Percentiles rank a stretch among this genome's conserved stretches.
Evolutionary conservation across 495 filamentous ascomycete genomes (phyloP).

Genomic region (Mycothermus thermophilus): DNA sequence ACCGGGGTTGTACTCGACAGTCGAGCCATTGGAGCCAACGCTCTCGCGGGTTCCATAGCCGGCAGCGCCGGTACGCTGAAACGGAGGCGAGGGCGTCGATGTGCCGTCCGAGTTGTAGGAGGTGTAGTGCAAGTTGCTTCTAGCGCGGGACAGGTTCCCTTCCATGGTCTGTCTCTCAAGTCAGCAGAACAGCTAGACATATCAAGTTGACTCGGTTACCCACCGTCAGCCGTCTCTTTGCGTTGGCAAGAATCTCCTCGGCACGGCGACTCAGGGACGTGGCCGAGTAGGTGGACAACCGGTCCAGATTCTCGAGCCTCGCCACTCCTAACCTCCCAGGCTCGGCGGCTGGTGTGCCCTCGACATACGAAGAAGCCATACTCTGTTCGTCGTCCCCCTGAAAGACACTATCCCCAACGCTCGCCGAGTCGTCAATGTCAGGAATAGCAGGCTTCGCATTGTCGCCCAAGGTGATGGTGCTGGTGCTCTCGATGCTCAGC

Average conservation of each 20-base stretch:
- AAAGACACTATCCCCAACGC: conserved; percentile 43
- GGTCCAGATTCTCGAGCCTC: conserved; percentile 17
- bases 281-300: conserved; percentile 41
- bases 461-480: conserved; percentile 37
- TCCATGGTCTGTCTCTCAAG: conserved; percentile 92
- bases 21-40: conserved; percentile 1
- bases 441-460: conserved; percentile 30
- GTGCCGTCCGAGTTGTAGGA: conserved; percentile 40
- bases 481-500: conserved; percentile 33
- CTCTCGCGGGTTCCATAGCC: conserved; percentile 14
- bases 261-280: conserved; percentile 67
- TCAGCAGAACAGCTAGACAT: no score
- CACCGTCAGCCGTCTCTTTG: conserved; percentile 77
- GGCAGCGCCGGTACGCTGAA: conserved; percentile 22
- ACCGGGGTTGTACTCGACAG: conserved; percentile 13
- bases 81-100: conserved; percentile 32
- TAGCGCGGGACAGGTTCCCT: conserved; percentile 68
- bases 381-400: conserved; percentile 48
- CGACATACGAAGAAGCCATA: conserved; percentile 36
- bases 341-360: conserved; percentile 21
- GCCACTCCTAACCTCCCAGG: conserved; percentile 12
- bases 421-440: conserved; percentile 44
- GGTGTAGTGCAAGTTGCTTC: conserved; percentile 52
- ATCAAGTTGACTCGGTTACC: conserved; percentile 25
- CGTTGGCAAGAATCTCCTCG: conserved; percentile 79